These are phyloP conservation scores for Abrus precatorius DNA, from an alignment of 306 rosid genomes.

Conservation along the genomic window DNA sequence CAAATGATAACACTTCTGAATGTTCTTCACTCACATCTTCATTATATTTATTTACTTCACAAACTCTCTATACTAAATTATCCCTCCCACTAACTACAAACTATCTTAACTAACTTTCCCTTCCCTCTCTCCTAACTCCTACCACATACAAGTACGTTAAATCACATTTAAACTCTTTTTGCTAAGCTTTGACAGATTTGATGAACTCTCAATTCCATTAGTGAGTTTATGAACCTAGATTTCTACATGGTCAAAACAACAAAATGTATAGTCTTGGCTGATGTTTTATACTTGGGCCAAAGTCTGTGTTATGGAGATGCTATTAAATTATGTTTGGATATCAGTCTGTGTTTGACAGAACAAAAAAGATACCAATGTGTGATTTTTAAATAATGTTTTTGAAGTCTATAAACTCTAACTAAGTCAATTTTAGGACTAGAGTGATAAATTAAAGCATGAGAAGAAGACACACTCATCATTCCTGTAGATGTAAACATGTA, in stretches of 20 bases:
- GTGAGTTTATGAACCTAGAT: background rate
- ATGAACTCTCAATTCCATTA: conserved; percentile 10
- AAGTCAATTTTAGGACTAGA: conserved; percentile 5
- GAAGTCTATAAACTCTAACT: background rate
- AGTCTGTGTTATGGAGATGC: background rate
- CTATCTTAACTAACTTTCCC: too few species aligned
- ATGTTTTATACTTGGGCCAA: background rate
- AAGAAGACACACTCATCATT: background rate
- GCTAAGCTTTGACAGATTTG: background rate
- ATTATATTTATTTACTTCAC: too few species aligned
- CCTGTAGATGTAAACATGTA: background rate
- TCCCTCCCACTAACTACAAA: too few species aligned
- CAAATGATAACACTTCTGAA: too few species aligned
- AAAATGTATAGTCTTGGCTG: background rate
- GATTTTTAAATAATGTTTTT: background rate
- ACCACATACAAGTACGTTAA: background rate
- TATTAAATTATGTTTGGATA: background rate
- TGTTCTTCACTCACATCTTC: too few species aligned
- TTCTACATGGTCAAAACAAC: background rate
- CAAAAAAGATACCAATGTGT: background rate
- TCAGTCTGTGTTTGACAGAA: background rate
- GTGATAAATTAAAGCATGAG: background rate
- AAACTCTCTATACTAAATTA: too few species aligned
- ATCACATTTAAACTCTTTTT: background rate
- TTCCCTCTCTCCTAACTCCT: too few species aligned